Evolutionary conservation across 176 grass and related monocot genomes (phyloP), one percentile per base, ranked within the genome.

Genomic region (Oryza glumipatula): DNA sequence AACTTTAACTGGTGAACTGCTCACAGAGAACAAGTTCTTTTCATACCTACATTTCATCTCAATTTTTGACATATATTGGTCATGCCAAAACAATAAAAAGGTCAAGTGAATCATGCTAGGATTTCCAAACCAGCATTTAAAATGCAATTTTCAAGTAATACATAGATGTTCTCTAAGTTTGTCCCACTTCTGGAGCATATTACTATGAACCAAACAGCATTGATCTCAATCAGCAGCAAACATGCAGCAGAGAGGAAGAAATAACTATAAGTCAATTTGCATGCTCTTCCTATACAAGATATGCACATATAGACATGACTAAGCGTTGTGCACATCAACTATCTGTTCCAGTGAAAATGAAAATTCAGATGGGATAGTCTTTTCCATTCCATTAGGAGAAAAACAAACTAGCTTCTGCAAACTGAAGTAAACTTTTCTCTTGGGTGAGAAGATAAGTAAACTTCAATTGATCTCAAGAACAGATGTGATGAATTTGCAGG

Each of bases 391-490:
- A 61, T 60, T 30, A 52, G 9, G 1, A 38, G 9, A 4, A 38
- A 17, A 47, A 72, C 19, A 83, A 83, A 52, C 12, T 83, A 76
- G 58, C 23, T 60, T 41, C 7, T 15, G 68, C 68, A 61, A 85
- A 68, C 3, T 13, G 13, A 72, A 58, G 54, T 58, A 58, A 58
- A 19, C 54, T 56, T 56, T 49, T 49, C 47, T 49, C 12, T 51
- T 51, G 48, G 51, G 7, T 19, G 19, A 58, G 54, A 58, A 65
- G 13, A 17, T 22, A 63, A 23, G 21, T 63, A 11, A 63, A n/a
- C 58, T 63, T 56, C 2, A 56, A 56, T 56, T 56, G 5, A 21
- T 21, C 21, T 10, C 8, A 63, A 63, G 19, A 63, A 63, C 21
- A 63, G 58, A 63, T 22, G 58, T n/a, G 21, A 23, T 63, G 58